Percentiles rank a stretch among this genome's conserved stretches.
These are phyloP conservation scores for Lecanicillium sp. DNA, from an alignment of 2,329 filamentous ascomycete species.

Conservation along the genomic window DNA sequence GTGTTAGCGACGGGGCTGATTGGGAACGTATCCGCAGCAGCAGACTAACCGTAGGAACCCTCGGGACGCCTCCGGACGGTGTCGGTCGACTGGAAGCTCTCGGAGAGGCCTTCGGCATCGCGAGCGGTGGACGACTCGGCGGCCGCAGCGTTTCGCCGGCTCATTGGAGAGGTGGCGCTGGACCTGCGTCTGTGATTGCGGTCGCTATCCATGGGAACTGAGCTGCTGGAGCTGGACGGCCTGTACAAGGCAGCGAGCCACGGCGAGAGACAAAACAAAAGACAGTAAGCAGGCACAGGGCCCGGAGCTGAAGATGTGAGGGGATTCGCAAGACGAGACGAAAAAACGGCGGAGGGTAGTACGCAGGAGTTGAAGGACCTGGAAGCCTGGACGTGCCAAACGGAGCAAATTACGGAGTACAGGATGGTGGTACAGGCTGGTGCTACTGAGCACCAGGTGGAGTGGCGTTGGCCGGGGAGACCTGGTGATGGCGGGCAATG, in stretches of 20 bases:
- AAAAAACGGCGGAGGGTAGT: not conserved
- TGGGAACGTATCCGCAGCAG: not conserved
- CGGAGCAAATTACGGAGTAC: slow-evolving; percentile 3
- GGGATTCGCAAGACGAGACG: not conserved
- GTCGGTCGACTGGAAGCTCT: slow-evolving; percentile 54
- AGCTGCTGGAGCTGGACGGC: not conserved
- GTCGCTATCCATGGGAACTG: slow-evolving; percentile 6
- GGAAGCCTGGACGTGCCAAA: slow-evolving; percentile 4
- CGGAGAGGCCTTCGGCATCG: slow-evolving; percentile 41
- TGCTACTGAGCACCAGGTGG: slow-evolving; percentile 6
- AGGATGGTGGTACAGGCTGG: too few species aligned
- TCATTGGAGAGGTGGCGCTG: slow-evolving; percentile 37
- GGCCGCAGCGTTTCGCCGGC: slow-evolving; percentile 39
- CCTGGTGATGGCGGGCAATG: slow-evolving; percentile 9
- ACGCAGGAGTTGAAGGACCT: slow-evolving; percentile 1
- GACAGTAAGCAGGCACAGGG: not conserved
- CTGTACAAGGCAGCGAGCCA: not conserved
- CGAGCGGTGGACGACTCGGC: slow-evolving; percentile 30
- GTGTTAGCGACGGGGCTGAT: not conserved
- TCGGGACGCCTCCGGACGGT: slow-evolving; percentile 55
- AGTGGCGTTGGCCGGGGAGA: slow-evolving; percentile 7
- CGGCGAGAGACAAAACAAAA: not conserved
- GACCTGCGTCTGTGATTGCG: slow-evolving; percentile 7
- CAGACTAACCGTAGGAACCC: slow-evolving; percentile 47
- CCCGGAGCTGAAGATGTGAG: not conserved